phyloP scores from a whole-genome alignment of 164 flowering plant genomes.

The Chloranthus sessilifolius region DNA sequence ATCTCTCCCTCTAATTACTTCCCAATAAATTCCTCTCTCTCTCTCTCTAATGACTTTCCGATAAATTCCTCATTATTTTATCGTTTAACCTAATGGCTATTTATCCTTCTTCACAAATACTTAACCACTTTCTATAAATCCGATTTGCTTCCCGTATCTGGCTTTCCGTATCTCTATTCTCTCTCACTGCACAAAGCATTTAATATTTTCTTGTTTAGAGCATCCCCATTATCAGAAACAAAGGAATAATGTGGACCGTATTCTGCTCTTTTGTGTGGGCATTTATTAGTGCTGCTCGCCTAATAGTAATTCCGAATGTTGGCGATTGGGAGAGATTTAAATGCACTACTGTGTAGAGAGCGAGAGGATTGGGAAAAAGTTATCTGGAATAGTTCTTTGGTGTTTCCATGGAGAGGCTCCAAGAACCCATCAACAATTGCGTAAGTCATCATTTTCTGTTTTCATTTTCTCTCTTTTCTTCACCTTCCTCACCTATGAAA shows the following conservation, averaged over 20 bases:
- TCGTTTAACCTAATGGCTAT: neutral
- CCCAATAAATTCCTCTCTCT: too few species aligned
- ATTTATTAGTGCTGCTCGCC: slow-evolving; percentile 8
- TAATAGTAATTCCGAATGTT: slow-evolving; percentile 7
- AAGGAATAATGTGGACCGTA: slow-evolving; percentile 7
- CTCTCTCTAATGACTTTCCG: neutral
- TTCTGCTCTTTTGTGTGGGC: too few species aligned
- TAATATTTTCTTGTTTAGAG: neutral
- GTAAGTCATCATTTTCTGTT: slow-evolving; percentile 34
- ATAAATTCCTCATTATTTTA: neutral
- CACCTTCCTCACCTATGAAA: neutral
- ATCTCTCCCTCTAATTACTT: slow-evolving; percentile 11
- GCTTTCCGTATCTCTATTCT: neutral
- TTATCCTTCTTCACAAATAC: slow-evolving; percentile 9
- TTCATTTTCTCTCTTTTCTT: neutral
- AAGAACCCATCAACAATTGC: slow-evolving; percentile 45
- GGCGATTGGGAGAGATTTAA: slow-evolving; percentile 4
- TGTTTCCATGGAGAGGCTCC: slow-evolving; percentile 50
- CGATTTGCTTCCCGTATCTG: too few species aligned
- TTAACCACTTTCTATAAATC: neutral
- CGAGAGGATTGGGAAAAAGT: too few species aligned
- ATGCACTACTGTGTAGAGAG: too few species aligned
- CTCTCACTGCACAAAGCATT: neutral
- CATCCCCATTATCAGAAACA: neutral
- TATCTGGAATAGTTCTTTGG: too few species aligned